These are phyloP conservation scores for Fomitopsis palustris DNA, from an alignment of 1,284 basidiomycete genomes.

Conservation along the genomic window DNA sequence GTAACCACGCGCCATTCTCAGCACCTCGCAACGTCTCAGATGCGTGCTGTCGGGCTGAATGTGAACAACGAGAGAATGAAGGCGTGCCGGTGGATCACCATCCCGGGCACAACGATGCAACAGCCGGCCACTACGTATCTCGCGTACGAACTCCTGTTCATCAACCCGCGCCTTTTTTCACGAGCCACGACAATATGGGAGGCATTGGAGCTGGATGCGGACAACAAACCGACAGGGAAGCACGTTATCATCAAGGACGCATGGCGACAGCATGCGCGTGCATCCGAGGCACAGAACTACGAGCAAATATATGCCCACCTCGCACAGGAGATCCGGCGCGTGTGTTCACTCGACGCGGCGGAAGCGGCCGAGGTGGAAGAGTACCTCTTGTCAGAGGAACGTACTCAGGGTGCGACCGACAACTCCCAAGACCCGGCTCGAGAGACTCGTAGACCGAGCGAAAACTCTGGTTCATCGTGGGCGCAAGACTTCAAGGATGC, in stretches of 20 bases:
- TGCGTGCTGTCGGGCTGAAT: not conserved
- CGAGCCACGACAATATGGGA: conserved; percentile 12
- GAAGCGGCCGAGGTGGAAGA: too few species aligned
- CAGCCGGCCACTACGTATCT: not conserved
- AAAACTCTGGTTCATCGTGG: too few species aligned
- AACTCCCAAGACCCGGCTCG: too few species aligned
- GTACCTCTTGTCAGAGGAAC: too few species aligned
- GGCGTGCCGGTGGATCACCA: not conserved
- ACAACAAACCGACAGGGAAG: not conserved
- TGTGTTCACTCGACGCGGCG: too few species aligned
- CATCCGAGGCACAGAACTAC: conserved; percentile 1
- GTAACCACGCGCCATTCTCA: not conserved
- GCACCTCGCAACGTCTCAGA: not conserved
- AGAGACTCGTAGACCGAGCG: too few species aligned
- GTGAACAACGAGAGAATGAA: not conserved
- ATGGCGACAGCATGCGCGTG: conserved; percentile 7
- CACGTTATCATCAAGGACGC: conserved; percentile 12
- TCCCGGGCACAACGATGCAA: not conserved
- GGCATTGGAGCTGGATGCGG: not conserved
- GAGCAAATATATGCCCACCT: too few species aligned
- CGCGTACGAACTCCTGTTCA: conserved; percentile 8
- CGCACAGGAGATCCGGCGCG: too few species aligned
- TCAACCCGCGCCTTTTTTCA: conserved; percentile 12
- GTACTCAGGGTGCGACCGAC: too few species aligned
- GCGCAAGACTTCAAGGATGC: too few species aligned